Evolutionary conservation across 139 green algal species (phyloP).

Genomic region (Yamagishiella unicocca): DNA sequence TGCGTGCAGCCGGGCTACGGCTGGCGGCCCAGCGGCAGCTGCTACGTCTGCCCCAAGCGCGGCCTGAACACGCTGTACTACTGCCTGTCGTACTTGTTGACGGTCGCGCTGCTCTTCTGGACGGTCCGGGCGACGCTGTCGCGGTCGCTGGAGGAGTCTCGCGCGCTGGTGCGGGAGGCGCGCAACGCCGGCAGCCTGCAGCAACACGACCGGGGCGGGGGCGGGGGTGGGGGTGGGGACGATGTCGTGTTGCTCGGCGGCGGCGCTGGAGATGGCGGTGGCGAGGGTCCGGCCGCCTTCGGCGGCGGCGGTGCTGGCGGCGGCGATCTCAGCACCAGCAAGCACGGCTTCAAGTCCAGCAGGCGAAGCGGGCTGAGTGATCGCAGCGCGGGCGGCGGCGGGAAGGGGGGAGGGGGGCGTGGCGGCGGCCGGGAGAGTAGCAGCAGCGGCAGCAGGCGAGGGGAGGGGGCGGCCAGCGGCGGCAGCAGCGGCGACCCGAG

Average conservation of each 20-base stretch:
- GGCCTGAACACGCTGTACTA: slow-evolving; percentile 37
- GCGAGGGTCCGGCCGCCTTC: neutral
- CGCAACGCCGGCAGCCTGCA: neutral
- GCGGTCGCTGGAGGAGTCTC: neutral
- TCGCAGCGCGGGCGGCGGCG: neutral
- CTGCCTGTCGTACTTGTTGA: slow-evolving; percentile 16
- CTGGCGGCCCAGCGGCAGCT: neutral
- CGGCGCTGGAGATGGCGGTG: neutral
- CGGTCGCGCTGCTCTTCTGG: neutral
- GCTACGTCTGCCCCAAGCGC: neutral
- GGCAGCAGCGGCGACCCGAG: neutral
- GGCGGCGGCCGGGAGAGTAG: neutral
- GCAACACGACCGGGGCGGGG: neutral
- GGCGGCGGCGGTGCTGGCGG: neutral
- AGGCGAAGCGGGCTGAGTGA: neutral
- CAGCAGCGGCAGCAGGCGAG: neutral
- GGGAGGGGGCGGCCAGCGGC: neutral
- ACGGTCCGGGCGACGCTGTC: slow-evolving; percentile 14
- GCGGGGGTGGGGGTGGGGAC: too few relatives aligned
- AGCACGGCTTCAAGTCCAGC: neutral
- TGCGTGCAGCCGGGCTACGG: slow-evolving; percentile 5
- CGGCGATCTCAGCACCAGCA: neutral
- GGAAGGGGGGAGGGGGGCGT: neutral
- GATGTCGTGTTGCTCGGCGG: too few relatives aligned
- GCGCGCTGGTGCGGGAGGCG: neutral